These are phyloP conservation scores for Debaryomyces tyrocola DNA, from an alignment of 805 yeast species.

Conservation along the genomic window DNA sequence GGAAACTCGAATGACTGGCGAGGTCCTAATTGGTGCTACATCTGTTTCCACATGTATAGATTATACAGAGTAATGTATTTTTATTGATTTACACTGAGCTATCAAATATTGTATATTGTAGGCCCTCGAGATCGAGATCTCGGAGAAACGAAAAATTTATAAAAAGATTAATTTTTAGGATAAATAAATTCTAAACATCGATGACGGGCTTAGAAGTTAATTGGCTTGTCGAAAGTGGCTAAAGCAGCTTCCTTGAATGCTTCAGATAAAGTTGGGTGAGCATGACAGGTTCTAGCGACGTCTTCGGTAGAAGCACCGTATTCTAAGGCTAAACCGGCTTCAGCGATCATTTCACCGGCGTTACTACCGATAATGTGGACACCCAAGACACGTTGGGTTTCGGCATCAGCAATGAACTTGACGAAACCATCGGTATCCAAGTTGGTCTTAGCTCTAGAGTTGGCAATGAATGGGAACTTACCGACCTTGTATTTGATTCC, in stretches of 20 bases:
- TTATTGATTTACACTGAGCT: too few relatives aligned
- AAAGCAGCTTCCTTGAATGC: conserved; percentile 98
- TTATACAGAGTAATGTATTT: too few relatives aligned
- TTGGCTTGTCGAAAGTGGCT: conserved; percentile 87
- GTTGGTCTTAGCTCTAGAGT: conserved; percentile 99
- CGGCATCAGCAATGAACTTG: conserved; percentile 92
- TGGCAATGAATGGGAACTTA: conserved; percentile 98
- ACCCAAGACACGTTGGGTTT: conserved; percentile 94
- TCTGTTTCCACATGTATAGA: too few relatives aligned
- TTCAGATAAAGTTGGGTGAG: conserved; percentile 97
- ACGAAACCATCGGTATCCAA: conserved; percentile 96
- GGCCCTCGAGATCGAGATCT: too few relatives aligned
- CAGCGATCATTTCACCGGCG: conserved; percentile 99
- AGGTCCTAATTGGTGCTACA: too few relatives aligned
- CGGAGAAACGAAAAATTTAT: too few relatives aligned
- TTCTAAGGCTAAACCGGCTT: conserved; percentile 95
- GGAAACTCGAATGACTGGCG: too few relatives aligned
- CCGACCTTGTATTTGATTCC: conserved; percentile 92
- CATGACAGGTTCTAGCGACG: conserved; percentile 95
- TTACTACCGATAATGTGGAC: conserved; percentile 96
- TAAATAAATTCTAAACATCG: too few relatives aligned
- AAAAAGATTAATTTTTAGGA: too few relatives aligned
- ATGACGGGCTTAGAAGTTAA: conserved; percentile 61
- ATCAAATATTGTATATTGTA: too few relatives aligned
- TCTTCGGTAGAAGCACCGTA: conserved; percentile 99